Base-by-base conservation (phyloP, 2,329 filamentous ascomycete genomes). In the Decorospora gaudefroyi region DNA sequence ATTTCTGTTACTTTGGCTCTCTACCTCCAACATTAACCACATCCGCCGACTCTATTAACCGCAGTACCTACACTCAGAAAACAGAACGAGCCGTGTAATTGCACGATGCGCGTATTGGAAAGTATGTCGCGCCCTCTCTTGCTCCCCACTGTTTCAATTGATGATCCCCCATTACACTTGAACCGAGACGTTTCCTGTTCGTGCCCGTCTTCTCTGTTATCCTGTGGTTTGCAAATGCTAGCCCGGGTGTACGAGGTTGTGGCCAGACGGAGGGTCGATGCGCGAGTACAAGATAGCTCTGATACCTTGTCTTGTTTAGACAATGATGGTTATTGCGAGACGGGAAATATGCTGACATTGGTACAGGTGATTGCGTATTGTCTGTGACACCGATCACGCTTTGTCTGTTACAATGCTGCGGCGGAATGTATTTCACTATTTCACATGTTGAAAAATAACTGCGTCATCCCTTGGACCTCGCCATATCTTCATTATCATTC, bases 271-370 rank as follows among this genome's bases (percentile, higher is more conserved):
- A 18, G 35, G 29, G 17, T 49, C 46, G 16, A 53, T 53, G 49
- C 46, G 46, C 49, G 49, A 53, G 42, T 37, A 27, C 16, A 53
- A 53, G 49, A 53, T 46, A 53, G 46, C 49, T 50, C 49, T 53
- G 49, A 53, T 17, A n/a, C n/a, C n/a, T n/a, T n/a, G n/a, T n/a
- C n/a, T n/a, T n/a, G n/a, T n/a, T n/a, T n/a, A n/a, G n/a, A n/a
- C n/a, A n/a, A n/a, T n/a, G 6, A 6, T 21, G 21, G 21, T 6
- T 6, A 23, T 23, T 10, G 10, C 21, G 21, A 23, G 8, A 13
- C 16, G 4, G 8, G 12, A 13, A 21, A 18, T 28, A 23, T 3
- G 11, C 33, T 37, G 16, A 25, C 23, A 12, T 7, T 25, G 3
- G 7, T 15, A 13, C 6, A 21, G 19, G 25, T 2, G 17, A 8